Evolutionary conservation across 176 grass and related monocot genomes (phyloP), one percentile per base, ranked within the genome.

Genomic region (bread wheat (Triticum aestivum)): DNA sequence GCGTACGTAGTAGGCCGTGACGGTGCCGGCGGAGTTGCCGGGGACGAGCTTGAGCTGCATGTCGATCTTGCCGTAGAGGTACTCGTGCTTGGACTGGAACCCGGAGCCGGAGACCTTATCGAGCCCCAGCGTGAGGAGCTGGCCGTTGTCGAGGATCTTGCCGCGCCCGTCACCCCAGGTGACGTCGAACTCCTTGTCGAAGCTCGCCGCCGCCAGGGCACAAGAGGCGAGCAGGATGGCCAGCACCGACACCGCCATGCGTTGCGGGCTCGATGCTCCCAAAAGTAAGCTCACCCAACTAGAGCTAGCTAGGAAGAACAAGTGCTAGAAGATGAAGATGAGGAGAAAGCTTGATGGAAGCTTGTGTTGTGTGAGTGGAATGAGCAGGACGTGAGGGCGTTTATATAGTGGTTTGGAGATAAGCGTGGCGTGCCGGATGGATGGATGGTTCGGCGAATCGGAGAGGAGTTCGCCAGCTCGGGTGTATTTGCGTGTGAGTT

Each of bases 41-140:
- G 92, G 79, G 11, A 94, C 95, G 13, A 97, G 92, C 87, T 87
- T 94, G 61, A 97, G 78, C 81, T 97, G 92, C 95, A 97, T 93
- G 77, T 97, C 95, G 35, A 97, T 97, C 87, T 97, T 97, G 63
- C 95, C 95, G 83, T 82, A 97, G 15, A 97, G 88, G 80, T 94
- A 94, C 70, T 97, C 90, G 73, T 88, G 89, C 89, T 72, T 91
- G 74, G 95, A 97, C 83, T 97, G 95, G 88, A 97, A 97, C 1
- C 92, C 95, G 61, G 95, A 93, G 0, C 95, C 95, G 24, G 95
- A 94, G 1, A 82, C 84, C 1, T 44, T 79, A 82, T 97, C 95
- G 0, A 97, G 92, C 6, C 87, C 85, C 5, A 97, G 89, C 32
- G 87, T 88, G 1, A 97, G 83, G 9, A 93, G 92, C 78, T 90